phyloP scores from a whole-genome alignment of 2,329 filamentous ascomycete species.

The Mollisiaceae sp. region DNA sequence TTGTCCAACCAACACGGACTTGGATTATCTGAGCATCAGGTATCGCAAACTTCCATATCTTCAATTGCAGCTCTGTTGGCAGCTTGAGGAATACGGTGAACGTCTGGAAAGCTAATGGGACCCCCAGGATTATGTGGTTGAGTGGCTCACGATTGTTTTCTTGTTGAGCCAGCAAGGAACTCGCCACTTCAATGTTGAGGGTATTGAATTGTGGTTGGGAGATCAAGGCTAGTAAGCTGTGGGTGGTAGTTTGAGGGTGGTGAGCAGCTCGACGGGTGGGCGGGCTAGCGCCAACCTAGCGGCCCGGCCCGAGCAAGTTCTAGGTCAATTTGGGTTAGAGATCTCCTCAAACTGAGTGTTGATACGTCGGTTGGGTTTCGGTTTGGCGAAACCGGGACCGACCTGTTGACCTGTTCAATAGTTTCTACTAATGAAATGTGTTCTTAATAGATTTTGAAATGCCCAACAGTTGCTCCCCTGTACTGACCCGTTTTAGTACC shows the following conservation, averaged over 20 bases:
- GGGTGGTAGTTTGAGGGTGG: neutral
- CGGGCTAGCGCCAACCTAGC: too few species aligned
- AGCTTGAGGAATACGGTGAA: neutral
- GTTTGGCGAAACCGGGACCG: too few species aligned
- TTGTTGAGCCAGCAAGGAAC: neutral
- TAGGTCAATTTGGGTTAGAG: too few species aligned
- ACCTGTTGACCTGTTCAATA: too few species aligned
- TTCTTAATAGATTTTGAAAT: too few species aligned
- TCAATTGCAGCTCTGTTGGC: conserved; percentile 3
- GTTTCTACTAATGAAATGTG: too few species aligned
- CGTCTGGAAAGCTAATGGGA: neutral
- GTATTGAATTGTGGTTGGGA: neutral
- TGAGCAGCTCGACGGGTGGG: too few species aligned
- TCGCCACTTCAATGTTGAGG: neutral
- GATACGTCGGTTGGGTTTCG: too few species aligned
- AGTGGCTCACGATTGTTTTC: neutral
- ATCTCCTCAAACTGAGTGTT: too few species aligned
- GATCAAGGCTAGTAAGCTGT: neutral
- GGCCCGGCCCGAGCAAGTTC: too few species aligned
- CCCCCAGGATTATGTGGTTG: neutral
- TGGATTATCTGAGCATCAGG: neutral
- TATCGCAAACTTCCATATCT: conserved; percentile 4
- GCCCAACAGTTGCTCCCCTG: too few species aligned
- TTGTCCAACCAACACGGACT: neutral
- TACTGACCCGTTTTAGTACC: too few species aligned